These are phyloP conservation scores for Raphanus sativus DNA, from an alignment of 345 rosid species.

Conservation along the genomic window DNA sequence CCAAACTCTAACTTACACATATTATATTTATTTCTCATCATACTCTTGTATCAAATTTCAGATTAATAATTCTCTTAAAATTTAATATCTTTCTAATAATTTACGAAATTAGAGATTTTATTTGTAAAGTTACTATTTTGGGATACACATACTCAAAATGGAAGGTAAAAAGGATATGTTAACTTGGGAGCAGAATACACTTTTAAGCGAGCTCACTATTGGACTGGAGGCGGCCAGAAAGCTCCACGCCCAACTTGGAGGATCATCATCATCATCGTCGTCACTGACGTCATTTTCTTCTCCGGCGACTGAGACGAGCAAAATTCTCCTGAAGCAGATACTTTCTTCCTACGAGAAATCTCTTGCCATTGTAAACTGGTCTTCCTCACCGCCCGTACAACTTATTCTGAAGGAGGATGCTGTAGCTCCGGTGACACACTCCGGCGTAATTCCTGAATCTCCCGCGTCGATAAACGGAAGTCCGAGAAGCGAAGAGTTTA, in stretches of 20 bases:
- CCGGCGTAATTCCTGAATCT: slow-evolving; percentile 50
- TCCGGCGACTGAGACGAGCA: slow-evolving; percentile 40
- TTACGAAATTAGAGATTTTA: background rate
- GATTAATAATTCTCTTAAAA: too few relatives aligned
- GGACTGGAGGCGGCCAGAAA: slow-evolving; percentile 64
- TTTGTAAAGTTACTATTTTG: background rate
- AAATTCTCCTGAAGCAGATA: slow-evolving; percentile 49
- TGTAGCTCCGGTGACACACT: background rate
- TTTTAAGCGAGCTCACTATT: slow-evolving; percentile 51
- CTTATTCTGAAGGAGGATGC: slow-evolving; percentile 34
- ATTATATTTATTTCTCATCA: background rate
- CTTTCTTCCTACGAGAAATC: slow-evolving; percentile 69
- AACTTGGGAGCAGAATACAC: slow-evolving; percentile 53
- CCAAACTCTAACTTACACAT: background rate
- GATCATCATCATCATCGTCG: slow-evolving; percentile 35
- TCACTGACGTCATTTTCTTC: background rate
- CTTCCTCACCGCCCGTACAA: slow-evolving; percentile 35
- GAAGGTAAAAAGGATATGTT: slow-evolving; percentile 23
- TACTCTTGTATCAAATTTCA: background rate
- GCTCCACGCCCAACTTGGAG: slow-evolving; percentile 43
- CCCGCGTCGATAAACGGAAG: slow-evolving; percentile 70
- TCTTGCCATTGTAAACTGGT: slow-evolving; percentile 50
- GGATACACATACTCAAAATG: slow-evolving; percentile 6
- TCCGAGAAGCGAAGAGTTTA: slow-evolving; percentile 64
- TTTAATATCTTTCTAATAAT: background rate